Percentiles rank a stretch among this genome's conserved stretches.
These are phyloP conservation scores for Bryoglossum gracile DNA, from an alignment of 495 filamentous ascomycete species.

Conservation along the genomic window DNA sequence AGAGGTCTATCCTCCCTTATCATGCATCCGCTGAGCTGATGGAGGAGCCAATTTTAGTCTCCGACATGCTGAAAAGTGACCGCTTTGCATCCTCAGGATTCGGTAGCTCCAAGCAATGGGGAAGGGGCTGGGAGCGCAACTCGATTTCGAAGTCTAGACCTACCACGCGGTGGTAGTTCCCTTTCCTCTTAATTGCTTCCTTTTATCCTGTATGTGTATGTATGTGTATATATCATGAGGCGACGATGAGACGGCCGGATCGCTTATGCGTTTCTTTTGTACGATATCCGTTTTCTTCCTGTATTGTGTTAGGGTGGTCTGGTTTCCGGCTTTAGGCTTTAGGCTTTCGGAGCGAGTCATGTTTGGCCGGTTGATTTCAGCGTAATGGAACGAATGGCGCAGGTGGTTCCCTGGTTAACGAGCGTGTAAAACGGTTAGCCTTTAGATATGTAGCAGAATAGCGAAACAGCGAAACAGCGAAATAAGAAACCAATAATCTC, in stretches of 20 bases:
- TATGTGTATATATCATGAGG: background rate
- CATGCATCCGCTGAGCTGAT: slow-evolving; percentile 14
- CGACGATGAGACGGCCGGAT: slow-evolving; percentile 11
- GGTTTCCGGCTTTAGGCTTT: no score
- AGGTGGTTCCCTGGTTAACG: no score
- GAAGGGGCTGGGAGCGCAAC: slow-evolving; percentile 10
- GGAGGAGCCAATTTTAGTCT: slow-evolving; percentile 9
- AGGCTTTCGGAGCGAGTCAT: no score
- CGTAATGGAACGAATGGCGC: no score
- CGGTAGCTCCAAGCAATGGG: slow-evolving; percentile 14
- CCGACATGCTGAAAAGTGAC: slow-evolving; percentile 7
- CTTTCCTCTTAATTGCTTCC: background rate
- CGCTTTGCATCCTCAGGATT: slow-evolving; percentile 10
- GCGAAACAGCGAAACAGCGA: no score
- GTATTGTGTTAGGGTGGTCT: no score
- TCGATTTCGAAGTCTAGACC: slow-evolving; percentile 1
- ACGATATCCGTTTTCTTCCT: no score
- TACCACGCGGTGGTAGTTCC: slow-evolving; percentile 9
- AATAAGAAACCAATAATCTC: no score
- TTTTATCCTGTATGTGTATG: slow-evolving; percentile 1
- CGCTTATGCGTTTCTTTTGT: slow-evolving; percentile 7
- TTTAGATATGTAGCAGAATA: no score
- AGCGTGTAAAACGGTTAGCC: no score
- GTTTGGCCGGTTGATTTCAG: no score
- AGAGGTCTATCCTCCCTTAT: slow-evolving; percentile 13